These are phyloP conservation scores for Singerocomus inundabilis DNA, from an alignment of 1,284 basidiomycete genomes.

Conservation along the genomic window DNA sequence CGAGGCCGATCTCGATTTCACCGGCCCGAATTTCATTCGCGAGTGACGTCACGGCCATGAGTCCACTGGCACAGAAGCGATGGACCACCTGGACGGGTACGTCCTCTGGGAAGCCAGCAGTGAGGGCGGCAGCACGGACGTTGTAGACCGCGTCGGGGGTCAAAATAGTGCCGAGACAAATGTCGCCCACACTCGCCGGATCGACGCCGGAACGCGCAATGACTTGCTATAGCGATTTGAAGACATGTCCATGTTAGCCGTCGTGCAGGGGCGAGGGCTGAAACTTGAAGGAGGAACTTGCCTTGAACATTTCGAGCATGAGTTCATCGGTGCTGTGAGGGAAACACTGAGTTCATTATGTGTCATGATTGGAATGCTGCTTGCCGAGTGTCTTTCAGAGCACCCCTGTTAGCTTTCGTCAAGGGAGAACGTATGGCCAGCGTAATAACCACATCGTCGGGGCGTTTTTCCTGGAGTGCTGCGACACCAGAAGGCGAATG, in stretches of 20 bases:
- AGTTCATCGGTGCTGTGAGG: constrained; percentile 66
- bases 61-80: constrained; percentile 77
- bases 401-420: constrained; percentile 77
- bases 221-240: constrained; percentile 45
- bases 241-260: neutral
- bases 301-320: constrained; percentile 76
- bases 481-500: constrained; percentile 39
- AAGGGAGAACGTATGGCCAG: constrained; percentile 75
- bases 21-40: constrained; percentile 80
- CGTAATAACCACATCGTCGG: constrained; percentile 78
- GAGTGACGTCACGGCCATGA: constrained; percentile 72
- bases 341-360: constrained; percentile 4
- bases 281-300: constrained; percentile 21
- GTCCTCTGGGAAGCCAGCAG: constrained; percentile 78
- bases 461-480: constrained; percentile 53
- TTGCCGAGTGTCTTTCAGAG: constrained; percentile 68
- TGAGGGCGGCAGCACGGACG: constrained; percentile 71
- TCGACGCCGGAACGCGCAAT: constrained; percentile 63
- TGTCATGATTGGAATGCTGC: constrained; percentile 32
- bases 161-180: constrained; percentile 74
- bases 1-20: constrained; percentile 84
- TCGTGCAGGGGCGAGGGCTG: neutral
- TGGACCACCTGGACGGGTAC: constrained; percentile 77
- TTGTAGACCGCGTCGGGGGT: constrained; percentile 61
- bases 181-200: constrained; percentile 71